Evolutionary conservation across 1,284 basidiomycete genomes (phyloP).

Genomic region (Coniferiporia sulphurascens): DNA sequence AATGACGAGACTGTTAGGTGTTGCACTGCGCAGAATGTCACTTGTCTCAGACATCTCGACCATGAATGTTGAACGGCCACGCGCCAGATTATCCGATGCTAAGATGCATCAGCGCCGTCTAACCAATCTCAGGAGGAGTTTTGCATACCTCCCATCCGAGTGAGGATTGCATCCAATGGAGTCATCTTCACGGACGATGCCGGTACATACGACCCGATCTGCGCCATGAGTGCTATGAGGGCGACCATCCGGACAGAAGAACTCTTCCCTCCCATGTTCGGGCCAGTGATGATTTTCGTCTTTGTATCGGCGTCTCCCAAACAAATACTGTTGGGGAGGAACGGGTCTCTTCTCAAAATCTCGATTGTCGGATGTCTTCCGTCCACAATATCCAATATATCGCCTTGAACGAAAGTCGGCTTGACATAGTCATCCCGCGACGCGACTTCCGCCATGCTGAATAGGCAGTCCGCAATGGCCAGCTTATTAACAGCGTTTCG

Average conservation of each 20-base stretch:
- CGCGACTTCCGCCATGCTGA: conserved; percentile 66
- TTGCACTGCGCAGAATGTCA: conserved; percentile 78
- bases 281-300: conserved; percentile 77
- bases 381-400: conserved; percentile 60
- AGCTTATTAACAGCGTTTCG: conserved; percentile 74
- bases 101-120: conserved; percentile 10
- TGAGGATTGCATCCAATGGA: conserved; percentile 80
- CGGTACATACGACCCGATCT: conserved; percentile 69
- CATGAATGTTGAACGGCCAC: conserved; percentile 91
- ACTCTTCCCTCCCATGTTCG: conserved; percentile 83
- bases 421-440: conserved; percentile 72
- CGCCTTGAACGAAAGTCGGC: conserved; percentile 55
- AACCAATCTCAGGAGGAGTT: conserved; percentile 2
- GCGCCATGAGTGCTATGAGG: conserved; percentile 56
- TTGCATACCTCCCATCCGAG: conserved; percentile 74
- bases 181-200: conserved; percentile 69
- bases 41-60: conserved; percentile 93
- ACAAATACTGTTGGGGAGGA: conserved; percentile 67
- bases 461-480: conserved; percentile 75
- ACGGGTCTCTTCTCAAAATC: conserved; percentile 67
- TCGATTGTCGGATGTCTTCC: conserved; percentile 85
- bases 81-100: conserved; percentile 84
- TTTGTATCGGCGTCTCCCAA: conserved; percentile 52
- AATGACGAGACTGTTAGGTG: conserved; percentile 73
- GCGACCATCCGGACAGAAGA: conserved; percentile 74